phyloP scores from a whole-genome alignment of 495 filamentous ascomycete species.

The Trichoderma virens region DNA sequence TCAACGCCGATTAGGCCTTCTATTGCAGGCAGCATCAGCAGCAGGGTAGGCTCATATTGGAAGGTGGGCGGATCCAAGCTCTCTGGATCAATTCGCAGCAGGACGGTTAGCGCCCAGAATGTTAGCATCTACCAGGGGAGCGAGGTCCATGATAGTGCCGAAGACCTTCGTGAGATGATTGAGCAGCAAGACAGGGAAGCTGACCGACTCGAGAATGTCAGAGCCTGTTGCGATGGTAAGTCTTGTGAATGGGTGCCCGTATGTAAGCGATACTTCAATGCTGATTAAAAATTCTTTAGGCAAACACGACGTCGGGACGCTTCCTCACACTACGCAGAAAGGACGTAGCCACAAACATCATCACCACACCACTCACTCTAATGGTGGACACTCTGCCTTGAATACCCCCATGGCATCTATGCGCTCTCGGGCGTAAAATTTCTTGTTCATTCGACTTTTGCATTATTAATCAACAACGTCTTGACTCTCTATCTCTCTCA shows the following conservation, averaged over 20 bases:
- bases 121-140: constrained; percentile 59
- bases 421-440: constrained; percentile 8
- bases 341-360: constrained; percentile 24
- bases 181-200: constrained; percentile 65
- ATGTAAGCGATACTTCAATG: too few relatives aligned
- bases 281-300: too few relatives aligned
- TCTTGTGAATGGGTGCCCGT: too few relatives aligned
- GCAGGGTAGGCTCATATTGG: constrained; percentile 37
- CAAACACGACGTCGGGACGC: constrained; percentile 63
- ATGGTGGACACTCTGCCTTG: constrained; percentile 3
- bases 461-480: background rate
- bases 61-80: constrained; percentile 33
- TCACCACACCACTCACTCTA: constrained; percentile 18
- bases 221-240: constrained; percentile 95
- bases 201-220: constrained; percentile 84
- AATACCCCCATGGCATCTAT: constrained; percentile 9
- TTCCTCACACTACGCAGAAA: constrained; percentile 36
- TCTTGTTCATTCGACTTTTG: background rate
- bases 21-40: constrained; percentile 15
- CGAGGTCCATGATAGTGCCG: constrained; percentile 66
- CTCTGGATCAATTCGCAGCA: constrained; percentile 35
- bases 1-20: constrained; percentile 14
- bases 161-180: constrained; percentile 69
- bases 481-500: background rate
- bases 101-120: constrained; percentile 33